A percentile compares a stretch with the other conserved stretches of the same genome.
phyloP scores from a whole-genome alignment of 2,329 filamentous ascomycete species.

The Arthrinium puccinioides region DNA sequence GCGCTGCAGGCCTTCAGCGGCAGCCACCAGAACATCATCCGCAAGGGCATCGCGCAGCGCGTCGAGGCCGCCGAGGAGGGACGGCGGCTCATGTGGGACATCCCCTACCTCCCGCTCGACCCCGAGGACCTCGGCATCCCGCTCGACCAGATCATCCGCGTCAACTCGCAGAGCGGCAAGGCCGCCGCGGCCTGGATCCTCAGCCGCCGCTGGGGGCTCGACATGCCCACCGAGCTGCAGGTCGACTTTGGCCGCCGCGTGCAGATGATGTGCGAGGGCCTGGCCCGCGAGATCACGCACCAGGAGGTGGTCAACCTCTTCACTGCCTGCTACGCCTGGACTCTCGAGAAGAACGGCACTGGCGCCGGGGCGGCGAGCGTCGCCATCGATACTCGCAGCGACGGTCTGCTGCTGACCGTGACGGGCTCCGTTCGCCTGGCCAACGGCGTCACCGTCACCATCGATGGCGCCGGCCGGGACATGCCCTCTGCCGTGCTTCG shows the following conservation, averaged over 20 bases:
- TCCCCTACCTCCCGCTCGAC: slow-evolving; percentile 71
- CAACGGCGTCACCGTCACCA: neutral
- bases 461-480: neutral
- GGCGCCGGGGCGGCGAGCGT: neutral
- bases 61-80: neutral
- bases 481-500: neutral
- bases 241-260: slow-evolving; percentile 85
- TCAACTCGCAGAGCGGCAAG: slow-evolving; percentile 95
- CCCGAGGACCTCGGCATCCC: slow-evolving; percentile 87
- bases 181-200: slow-evolving; percentile 93
- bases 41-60: slow-evolving; percentile 29
- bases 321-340: slow-evolving; percentile 77
- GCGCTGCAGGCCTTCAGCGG: slow-evolving; percentile 60
- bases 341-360: slow-evolving; percentile 15
- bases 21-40: slow-evolving; percentile 55
- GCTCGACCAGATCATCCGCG: slow-evolving; percentile 96
- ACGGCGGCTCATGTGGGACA: neutral
- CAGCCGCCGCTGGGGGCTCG: slow-evolving; percentile 77
- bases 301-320: slow-evolving; percentile 81
- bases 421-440: neutral
- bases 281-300: slow-evolving; percentile 76
- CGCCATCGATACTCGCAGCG: neutral
- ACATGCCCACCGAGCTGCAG: slow-evolving; percentile 89
- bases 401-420: neutral
- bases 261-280: slow-evolving; percentile 68